phyloP scores from a whole-genome alignment of 1,139 yeast species.

The Sugiyamaella pinicola region DNA sequence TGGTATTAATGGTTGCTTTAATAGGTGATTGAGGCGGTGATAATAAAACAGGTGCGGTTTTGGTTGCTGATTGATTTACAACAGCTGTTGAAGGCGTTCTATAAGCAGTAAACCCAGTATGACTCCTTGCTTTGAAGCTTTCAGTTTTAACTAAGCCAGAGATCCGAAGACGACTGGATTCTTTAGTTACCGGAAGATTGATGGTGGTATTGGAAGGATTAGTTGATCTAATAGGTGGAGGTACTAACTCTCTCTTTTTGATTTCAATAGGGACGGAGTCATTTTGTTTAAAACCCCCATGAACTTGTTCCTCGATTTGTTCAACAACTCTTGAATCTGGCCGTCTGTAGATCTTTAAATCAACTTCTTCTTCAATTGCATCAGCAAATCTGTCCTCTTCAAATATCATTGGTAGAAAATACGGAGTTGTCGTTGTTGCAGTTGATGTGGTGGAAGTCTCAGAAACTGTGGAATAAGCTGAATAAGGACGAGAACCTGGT shows the following conservation, averaged over 20 bases:
- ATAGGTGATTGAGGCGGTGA: constrained; percentile 17
- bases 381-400: constrained; percentile 47
- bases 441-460: constrained; percentile 24
- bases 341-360: constrained; percentile 26
- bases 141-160: constrained; percentile 37
- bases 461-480: constrained; percentile 25
- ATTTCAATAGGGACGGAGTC: not conserved
- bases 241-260: constrained; percentile 9
- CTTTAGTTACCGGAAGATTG: constrained; percentile 14
- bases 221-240: not conserved
- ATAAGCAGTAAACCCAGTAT: constrained; percentile 26
- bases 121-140: constrained; percentile 30
- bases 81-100: constrained; percentile 22
- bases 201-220: not conserved
- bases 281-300: not conserved
- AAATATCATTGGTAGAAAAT: constrained; percentile 42
- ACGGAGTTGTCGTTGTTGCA: constrained; percentile 18
- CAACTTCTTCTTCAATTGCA: constrained; percentile 43
- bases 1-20: constrained; percentile 7
- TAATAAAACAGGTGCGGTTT: constrained; percentile 15
- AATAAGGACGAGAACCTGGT: constrained; percentile 28
- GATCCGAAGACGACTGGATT: constrained; percentile 34
- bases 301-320: not conserved
- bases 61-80: no score
- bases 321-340: not conserved